These are phyloP conservation scores for Zangia roseola DNA, from an alignment of 768 basidiomycete genomes.

Conservation along the genomic window DNA sequence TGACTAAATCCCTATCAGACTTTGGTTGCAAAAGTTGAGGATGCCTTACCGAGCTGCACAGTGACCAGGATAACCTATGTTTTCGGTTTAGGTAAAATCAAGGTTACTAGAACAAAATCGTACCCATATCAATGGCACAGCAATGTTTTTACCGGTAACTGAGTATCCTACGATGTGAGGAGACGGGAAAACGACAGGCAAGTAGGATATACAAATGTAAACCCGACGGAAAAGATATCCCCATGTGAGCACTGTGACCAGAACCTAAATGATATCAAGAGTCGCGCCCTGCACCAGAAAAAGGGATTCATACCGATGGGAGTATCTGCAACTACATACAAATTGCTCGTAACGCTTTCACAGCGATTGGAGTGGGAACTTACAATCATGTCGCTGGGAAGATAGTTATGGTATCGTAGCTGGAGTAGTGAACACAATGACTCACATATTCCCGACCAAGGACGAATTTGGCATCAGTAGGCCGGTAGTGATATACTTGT, in stretches of 20 bases:
- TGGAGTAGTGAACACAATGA: background rate
- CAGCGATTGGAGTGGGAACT: background rate
- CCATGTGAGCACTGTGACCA: background rate
- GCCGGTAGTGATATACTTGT: background rate
- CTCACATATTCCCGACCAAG: background rate
- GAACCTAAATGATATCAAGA: background rate
- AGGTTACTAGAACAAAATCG: background rate
- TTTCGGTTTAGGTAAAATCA: background rate
- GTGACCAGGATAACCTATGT: background rate
- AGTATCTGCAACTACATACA: background rate
- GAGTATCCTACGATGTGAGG: no score
- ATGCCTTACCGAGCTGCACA: background rate
- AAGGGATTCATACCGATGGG: background rate
- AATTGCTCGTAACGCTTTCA: background rate
- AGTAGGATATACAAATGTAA: background rate
- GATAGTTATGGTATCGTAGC: no score
- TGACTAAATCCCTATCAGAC: background rate
- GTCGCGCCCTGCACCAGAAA: background rate
- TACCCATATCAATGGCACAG: background rate
- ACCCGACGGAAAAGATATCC: slow-evolving; percentile 1
- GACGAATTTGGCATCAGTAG: background rate
- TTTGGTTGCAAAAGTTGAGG: background rate
- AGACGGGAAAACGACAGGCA: no score
- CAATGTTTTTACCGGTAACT: background rate
- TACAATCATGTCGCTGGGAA: background rate